phyloP scores from a whole-genome alignment of 805 yeast genomes.

The Teunomyces gatunensis region DNA sequence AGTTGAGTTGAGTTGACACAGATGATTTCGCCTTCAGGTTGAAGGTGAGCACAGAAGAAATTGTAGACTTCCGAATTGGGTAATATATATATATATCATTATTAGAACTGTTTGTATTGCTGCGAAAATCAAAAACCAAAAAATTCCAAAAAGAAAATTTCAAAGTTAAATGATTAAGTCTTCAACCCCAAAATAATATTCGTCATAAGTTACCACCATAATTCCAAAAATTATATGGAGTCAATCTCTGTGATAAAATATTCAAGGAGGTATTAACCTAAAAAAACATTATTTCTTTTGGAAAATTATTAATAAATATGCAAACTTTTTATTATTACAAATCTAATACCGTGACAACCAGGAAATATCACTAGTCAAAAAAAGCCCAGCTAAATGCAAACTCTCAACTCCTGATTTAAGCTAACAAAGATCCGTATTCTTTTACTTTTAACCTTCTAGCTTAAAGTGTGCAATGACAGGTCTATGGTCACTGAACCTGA shows the following conservation, averaged over 20 bases:
- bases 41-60: constrained; percentile 4
- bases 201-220: neutral
- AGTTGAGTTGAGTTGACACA: neutral
- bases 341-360: neutral
- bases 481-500: constrained; percentile 46
- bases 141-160: neutral
- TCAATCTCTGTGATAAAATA: neutral
- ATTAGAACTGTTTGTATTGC: neutral
- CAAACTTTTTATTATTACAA: neutral
- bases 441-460: neutral
- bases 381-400: neutral
- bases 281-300: neutral
- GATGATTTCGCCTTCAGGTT: constrained; percentile 9
- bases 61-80: constrained; percentile 11
- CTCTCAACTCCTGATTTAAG: too few species aligned
- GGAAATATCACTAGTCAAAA: neutral
- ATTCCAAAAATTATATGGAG: neutral
- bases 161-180: neutral
- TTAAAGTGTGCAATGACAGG: constrained; percentile 38
- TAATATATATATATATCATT: neutral
- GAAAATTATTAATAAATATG: neutral
- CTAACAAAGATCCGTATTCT: neutral
- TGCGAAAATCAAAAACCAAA: neutral
- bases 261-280: neutral
- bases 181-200: neutral